Evolutionary conservation across 2,329 filamentous ascomycete species (phyloP), one percentile per base, ranked within the genome.

Genomic region (Penicillium expansum): DNA sequence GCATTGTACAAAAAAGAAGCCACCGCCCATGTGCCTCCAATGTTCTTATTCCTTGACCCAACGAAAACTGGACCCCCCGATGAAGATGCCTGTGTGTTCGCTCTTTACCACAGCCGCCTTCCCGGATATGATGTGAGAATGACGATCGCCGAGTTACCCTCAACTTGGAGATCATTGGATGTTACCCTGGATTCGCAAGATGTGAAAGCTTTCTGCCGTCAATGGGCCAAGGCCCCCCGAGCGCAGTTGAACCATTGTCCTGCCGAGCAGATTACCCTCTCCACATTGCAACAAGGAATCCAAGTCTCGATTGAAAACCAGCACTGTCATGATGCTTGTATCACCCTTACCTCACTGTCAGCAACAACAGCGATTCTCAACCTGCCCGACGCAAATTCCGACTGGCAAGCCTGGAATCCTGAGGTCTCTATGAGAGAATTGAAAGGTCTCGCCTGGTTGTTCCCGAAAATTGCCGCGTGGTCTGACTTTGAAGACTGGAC

Each of bases 1-100:
- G 79, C 80, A 52, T 68, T 88, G 22, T 86, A 87, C 68, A 80
- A 78, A 62, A 78, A 72, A 50, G 49, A 20, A 44, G 59, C 49
- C 16, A 53, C 27, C 37, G 48, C 52, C 8, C 57, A 57, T 4
- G 52, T 50, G 8, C 62, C 48, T 9, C 65, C 74, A 1, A 52
- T 86, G 0, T 88, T 80, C 61, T 68, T 88, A 2, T 87, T 86
- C 63, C 71, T 85, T 3, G 83, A 88, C 52, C 81, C 84, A 0
- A 72, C 77, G 5, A 77, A 78, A 16, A 74, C 80, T 35, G 79
- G 79, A 0, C 67, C 79, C 29, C 68, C 76, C 0, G 65, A 73
- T 0, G 55, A 79, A 5, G 84, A 88, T 64, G 69, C 68, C 2
- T 86, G 86, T 62, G 80, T 87, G 0, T 85, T 89, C 62, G 79